Conservation (phyloP, 2,329 filamentous ascomycete species). For the Beauveria scarabaeidicola region DNA sequence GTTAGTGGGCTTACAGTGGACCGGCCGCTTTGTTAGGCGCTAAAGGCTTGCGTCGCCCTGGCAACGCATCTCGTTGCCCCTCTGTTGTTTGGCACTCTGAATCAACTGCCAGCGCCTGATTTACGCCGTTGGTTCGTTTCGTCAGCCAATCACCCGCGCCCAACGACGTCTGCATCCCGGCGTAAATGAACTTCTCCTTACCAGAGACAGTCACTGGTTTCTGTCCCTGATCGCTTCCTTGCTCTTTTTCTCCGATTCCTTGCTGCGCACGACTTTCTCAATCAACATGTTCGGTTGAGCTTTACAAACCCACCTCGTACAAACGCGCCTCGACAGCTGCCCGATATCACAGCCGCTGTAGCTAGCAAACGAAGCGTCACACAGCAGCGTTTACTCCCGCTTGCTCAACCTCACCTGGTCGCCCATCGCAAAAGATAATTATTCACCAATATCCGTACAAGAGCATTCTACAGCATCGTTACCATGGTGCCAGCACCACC, state of each 20-base stretch:
- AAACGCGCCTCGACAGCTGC: conserved; percentile 2
- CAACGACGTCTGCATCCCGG: not conserved
- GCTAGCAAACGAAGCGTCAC: not conserved
- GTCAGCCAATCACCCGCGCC: not conserved
- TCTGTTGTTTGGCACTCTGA: conserved; percentile 15
- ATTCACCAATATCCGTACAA: not conserved
- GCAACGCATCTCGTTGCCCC: conserved; percentile 15
- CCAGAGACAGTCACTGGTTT: not conserved
- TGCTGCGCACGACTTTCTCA: not conserved
- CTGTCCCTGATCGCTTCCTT: not conserved
- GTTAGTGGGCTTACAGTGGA: conserved; percentile 4
- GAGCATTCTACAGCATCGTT: conserved; percentile 4
- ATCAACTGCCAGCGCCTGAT: conserved; percentile 4
- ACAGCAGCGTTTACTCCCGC: not conserved
- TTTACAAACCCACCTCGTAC: not conserved
- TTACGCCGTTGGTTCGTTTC: conserved; percentile 4
- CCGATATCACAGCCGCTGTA: not conserved
- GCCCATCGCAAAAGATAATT: not conserved
- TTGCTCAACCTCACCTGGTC: not conserved
- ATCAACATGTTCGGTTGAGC: conserved; percentile 11
- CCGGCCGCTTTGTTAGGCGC: not conserved
- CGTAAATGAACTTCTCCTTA: conserved; percentile 2
- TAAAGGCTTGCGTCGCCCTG: conserved; percentile 11
- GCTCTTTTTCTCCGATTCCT: not conserved
- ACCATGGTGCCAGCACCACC: conserved; percentile 48